These are phyloP conservation scores for Zygosaccharomyces pseudobailii DNA, from an alignment of 1,139 yeast genomes.

Conservation along the genomic window DNA sequence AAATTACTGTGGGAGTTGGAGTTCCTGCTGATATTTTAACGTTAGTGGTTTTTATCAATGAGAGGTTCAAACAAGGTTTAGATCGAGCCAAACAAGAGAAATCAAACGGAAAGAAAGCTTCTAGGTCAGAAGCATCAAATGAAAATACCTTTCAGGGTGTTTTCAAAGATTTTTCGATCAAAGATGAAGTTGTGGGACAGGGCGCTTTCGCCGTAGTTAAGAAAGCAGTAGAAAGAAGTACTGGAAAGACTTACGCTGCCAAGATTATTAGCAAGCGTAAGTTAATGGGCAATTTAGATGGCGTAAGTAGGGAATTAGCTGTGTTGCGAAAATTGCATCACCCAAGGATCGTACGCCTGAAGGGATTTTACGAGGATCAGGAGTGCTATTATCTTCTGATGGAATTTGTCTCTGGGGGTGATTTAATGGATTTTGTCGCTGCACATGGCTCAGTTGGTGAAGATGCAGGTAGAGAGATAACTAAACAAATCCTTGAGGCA, in stretches of 20 bases:
- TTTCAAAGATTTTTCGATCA: slow-evolving; percentile 67
- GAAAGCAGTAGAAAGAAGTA: slow-evolving; percentile 77
- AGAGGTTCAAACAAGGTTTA: slow-evolving; percentile 37
- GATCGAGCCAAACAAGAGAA: slow-evolving; percentile 18
- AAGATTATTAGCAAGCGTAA: slow-evolving; percentile 82
- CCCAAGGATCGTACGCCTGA: slow-evolving; percentile 75
- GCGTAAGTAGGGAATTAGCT: slow-evolving; percentile 80
- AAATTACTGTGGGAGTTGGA: slow-evolving; percentile 85
- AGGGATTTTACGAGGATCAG: slow-evolving; percentile 79
- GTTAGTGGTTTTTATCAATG: slow-evolving; percentile 55
- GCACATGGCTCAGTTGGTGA: slow-evolving; percentile 90
- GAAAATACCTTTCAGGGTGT: slow-evolving; percentile 42
- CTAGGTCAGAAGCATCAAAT: slow-evolving; percentile 1
- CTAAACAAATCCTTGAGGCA: slow-evolving; percentile 79
- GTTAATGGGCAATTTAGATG: slow-evolving; percentile 72
- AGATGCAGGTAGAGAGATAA: slow-evolving; percentile 79
- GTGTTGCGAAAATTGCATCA: slow-evolving; percentile 74
- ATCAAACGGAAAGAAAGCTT: slow-evolving; percentile 5
- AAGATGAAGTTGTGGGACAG: slow-evolving; percentile 83
- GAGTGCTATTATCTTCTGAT: slow-evolving; percentile 81
- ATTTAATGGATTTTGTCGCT: slow-evolving; percentile 90
- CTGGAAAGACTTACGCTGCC: slow-evolving; percentile 85
- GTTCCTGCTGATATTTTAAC: slow-evolving; percentile 70
- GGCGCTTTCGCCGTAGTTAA: slow-evolving; percentile 97
- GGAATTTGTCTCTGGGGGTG: slow-evolving; percentile 98